These are phyloP conservation scores for Xylaria acuta DNA, from an alignment of 495 filamentous ascomycete species.

Conservation along the genomic window DNA sequence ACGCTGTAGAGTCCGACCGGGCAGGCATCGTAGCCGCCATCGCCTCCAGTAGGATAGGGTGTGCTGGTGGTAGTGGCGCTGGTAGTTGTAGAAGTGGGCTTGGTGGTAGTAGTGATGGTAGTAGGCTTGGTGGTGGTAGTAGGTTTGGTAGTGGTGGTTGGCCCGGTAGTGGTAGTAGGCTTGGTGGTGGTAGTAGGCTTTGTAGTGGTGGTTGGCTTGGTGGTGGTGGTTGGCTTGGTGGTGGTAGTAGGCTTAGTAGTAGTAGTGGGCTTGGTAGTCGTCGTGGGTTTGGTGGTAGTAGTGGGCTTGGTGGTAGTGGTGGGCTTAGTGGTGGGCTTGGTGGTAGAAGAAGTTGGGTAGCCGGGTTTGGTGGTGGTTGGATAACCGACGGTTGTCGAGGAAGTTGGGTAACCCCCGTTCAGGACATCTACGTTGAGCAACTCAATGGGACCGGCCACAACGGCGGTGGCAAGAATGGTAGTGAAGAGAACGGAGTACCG, in stretches of 20 bases:
- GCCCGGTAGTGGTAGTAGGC: neutral
- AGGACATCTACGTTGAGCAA: too few relatives aligned
- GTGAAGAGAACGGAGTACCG: conserved; percentile 13
- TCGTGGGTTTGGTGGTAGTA: neutral
- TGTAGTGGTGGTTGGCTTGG: neutral
- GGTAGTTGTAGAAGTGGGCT: neutral
- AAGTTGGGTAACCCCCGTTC: neutral
- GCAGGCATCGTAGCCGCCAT: conserved; percentile 15
- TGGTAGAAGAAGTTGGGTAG: neutral
- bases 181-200: neutral
- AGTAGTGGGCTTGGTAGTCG: neutral
- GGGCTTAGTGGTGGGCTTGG: too few relatives aligned
- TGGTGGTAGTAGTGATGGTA: neutral
- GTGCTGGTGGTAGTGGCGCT: neutral
- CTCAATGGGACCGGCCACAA: conserved; percentile 14
- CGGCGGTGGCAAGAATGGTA: conserved; percentile 16
- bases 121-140: neutral
- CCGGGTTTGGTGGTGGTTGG: neutral
- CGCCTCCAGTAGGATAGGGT: conserved; percentile 7
- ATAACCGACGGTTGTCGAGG: neutral
- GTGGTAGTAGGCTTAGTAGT: neutral
- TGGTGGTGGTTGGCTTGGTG: neutral
- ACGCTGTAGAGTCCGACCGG: conserved; percentile 30
- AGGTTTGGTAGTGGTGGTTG: neutral
- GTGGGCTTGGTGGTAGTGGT: neutral